Evolutionary conservation across 1,139 yeast species (phyloP).

Genomic region (Dujonia santamariae): DNA sequence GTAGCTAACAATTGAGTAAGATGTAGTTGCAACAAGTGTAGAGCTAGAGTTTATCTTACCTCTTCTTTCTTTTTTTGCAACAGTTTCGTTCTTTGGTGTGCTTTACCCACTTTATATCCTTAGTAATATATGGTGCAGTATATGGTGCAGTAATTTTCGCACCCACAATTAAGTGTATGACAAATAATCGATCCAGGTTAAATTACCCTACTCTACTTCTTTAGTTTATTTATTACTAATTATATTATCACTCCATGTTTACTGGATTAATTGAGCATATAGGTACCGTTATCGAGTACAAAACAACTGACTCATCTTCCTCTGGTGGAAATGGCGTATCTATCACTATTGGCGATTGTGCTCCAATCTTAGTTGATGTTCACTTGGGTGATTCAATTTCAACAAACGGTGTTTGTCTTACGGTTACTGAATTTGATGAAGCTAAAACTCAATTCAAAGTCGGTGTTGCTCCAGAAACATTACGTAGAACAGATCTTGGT

Average conservation of each 20-base stretch:
- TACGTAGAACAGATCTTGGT: constrained; percentile 77
- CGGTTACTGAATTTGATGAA: constrained; percentile 80
- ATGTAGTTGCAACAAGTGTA: no score
- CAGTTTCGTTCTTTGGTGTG: no score
- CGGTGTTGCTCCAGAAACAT: constrained; percentile 91
- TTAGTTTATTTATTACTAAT: no score
- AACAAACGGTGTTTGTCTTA: constrained; percentile 86
- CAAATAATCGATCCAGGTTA: no score
- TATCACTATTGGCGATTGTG: constrained; percentile 61
- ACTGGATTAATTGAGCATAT: constrained; percentile 90
- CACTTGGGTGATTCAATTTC: constrained; percentile 92
- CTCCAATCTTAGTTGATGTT: constrained; percentile 67
- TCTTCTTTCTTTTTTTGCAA: no score
- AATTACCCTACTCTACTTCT: no score
- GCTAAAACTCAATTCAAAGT: constrained; percentile 62
- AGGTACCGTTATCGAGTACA: constrained; percentile 59
- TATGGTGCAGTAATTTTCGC: no score
- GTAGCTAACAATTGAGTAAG: no score
- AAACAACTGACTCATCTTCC: constrained; percentile 46
- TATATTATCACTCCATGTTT: constrained; percentile 54
- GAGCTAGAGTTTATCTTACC: no score
- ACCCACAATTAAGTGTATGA: no score
- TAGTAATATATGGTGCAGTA: no score
- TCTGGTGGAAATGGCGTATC: constrained; percentile 83
- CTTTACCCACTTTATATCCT: no score